These are phyloP conservation scores for Suillus brevipes DNA, from an alignment of 768 basidiomycete genomes.

Conservation along the genomic window DNA sequence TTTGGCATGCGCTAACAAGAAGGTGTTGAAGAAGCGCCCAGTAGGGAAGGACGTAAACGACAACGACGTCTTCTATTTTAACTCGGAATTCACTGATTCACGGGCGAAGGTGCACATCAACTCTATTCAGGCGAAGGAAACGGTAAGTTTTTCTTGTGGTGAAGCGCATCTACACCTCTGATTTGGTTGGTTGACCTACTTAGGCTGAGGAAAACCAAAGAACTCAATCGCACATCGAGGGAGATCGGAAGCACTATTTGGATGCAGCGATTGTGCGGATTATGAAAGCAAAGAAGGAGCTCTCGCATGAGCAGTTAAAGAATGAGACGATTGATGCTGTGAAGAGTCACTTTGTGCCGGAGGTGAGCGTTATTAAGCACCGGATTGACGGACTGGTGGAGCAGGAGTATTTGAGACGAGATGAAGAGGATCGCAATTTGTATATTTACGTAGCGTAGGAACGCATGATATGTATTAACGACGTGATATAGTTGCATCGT, in stretches of 20 bases:
- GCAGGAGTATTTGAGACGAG: constrained; percentile 80
- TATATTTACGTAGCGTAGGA: constrained; percentile 80
- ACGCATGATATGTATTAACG: neutral
- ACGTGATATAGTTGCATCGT: constrained; percentile 52
- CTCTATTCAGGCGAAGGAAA: constrained; percentile 91
- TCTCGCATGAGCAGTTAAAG: constrained; percentile 77
- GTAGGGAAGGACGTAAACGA: constrained; percentile 74
- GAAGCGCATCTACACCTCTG: neutral
- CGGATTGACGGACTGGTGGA: constrained; percentile 83
- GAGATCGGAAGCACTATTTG: constrained; percentile 80
- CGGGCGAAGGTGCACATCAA: constrained; percentile 86
- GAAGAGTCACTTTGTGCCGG: constrained; percentile 83
- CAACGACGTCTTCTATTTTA: constrained; percentile 82
- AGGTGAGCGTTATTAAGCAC: constrained; percentile 82
- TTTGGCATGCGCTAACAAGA: constrained; percentile 87
- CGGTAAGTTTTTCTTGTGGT: constrained; percentile 50
- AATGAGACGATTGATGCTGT: constrained; percentile 85
- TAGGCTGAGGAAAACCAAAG: constrained; percentile 84
- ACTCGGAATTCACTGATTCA: constrained; percentile 78
- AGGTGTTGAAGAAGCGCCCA: constrained; percentile 81
- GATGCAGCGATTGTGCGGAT: constrained; percentile 96
- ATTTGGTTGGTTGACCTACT: neutral
- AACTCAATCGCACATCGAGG: constrained; percentile 82
- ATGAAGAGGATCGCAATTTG: constrained; percentile 65
- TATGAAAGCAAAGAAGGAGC: constrained; percentile 91